phyloP scores from a whole-genome alignment of 2,329 filamentous ascomycete species.

The Pezicula neosporulosa region DNA sequence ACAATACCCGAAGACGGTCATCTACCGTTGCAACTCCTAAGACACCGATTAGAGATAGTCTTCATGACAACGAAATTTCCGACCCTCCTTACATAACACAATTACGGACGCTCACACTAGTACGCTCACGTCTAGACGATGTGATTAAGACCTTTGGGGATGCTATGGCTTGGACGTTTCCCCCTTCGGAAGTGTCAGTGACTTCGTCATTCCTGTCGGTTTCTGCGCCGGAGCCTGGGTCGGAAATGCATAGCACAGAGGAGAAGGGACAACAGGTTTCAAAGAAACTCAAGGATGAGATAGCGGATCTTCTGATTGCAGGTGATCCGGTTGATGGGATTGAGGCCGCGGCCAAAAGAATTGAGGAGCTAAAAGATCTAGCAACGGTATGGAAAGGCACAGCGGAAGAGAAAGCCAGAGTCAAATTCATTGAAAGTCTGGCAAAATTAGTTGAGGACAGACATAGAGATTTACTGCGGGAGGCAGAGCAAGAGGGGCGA shows the following conservation, averaged over 20 bases:
- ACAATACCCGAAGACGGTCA: constrained; percentile 19
- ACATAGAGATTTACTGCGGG: constrained; percentile 27
- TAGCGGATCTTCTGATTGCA: constrained; percentile 61
- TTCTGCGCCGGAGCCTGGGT: constrained; percentile 74
- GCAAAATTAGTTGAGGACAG: constrained; percentile 80
- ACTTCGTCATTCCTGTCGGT: constrained; percentile 86
- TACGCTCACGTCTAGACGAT: constrained; percentile 79
- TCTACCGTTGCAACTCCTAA: constrained; percentile 22
- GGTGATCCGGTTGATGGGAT: constrained; percentile 63
- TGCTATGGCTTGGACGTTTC: constrained; percentile 92
- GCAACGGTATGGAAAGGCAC: constrained; percentile 92
- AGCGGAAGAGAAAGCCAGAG: constrained; percentile 83
- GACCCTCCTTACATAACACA: constrained; percentile 71
- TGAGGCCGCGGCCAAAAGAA: constrained; percentile 67
- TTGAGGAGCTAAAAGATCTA: constrained; percentile 75
- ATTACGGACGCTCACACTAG: constrained; percentile 76
- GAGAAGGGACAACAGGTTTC: constrained; percentile 85
- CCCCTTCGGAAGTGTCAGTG: constrained; percentile 81
- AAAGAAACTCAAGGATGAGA: constrained; percentile 66
- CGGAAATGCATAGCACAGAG: constrained; percentile 66
- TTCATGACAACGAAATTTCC: constrained; percentile 14
- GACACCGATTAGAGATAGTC: constrained; percentile 19
- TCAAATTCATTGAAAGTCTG: constrained; percentile 77
- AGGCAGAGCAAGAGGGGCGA: constrained; percentile 24
- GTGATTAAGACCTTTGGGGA: constrained; percentile 92